These are phyloP conservation scores for Cynanchum wilfordii DNA, from an alignment of 257 asterid genomes.

Conservation along the genomic window DNA sequence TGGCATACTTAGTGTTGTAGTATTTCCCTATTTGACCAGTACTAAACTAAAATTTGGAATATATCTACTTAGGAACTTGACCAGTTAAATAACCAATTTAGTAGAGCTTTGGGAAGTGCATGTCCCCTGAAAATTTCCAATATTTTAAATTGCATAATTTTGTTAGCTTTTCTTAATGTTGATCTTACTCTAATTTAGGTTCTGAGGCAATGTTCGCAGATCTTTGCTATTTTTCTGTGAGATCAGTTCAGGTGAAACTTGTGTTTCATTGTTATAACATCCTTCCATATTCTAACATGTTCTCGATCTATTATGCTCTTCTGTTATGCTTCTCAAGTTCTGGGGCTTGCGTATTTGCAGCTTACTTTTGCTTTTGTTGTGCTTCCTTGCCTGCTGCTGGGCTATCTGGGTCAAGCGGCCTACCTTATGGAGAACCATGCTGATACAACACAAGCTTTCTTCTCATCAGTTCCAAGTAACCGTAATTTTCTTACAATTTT, in stretches of 20 bases:
- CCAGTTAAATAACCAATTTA: neutral
- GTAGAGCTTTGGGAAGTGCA: neutral
- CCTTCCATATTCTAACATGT: neutral
- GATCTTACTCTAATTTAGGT: slow-evolving; percentile 63
- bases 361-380: slow-evolving; percentile 83
- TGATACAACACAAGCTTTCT: slow-evolving; percentile 94
- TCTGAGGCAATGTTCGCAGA: slow-evolving; percentile 99
- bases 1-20: neutral
- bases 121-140: slow-evolving; percentile 5
- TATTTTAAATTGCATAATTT: slow-evolving; percentile 8
- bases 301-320: neutral
- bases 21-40: neutral
- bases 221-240: slow-evolving; percentile 91
- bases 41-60: neutral
- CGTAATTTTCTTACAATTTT: neutral
- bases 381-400: slow-evolving; percentile 93
- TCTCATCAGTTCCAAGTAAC: slow-evolving; percentile 84
- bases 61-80: neutral
- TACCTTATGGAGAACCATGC: slow-evolving; percentile 92
- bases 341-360: slow-evolving; percentile 46
- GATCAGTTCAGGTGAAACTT: slow-evolving; percentile 84
- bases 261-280: slow-evolving; percentile 13
- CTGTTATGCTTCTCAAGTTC: neutral
- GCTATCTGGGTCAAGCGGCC: slow-evolving; percentile 99
- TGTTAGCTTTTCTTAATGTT: slow-evolving; percentile 24